phyloP scores from a whole-genome alignment of 345 rosid genomes.

The Pugionium dolabratum region DNA sequence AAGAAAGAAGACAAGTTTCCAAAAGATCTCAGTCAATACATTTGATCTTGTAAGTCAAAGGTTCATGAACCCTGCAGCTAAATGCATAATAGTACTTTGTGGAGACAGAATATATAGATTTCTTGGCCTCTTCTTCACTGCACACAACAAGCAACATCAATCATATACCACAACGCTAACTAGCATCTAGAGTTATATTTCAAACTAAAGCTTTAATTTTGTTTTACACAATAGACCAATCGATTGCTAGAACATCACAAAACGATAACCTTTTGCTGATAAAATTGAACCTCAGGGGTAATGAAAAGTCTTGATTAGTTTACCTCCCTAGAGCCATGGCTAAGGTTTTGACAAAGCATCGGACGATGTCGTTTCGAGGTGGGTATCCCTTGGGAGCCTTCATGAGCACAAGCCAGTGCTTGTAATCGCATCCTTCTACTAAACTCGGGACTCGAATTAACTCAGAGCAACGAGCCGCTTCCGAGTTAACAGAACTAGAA shows the following conservation, averaged over 20 bases:
- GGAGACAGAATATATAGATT: conserved; percentile 53
- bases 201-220: no score
- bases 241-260: background rate
- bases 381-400: conserved; percentile 51
- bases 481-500: conserved; percentile 28
- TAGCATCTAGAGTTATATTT: no score
- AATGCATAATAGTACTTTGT: conserved; percentile 52
- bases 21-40: conserved; percentile 20
- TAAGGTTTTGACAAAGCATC: conserved; percentile 43
- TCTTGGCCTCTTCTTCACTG: conserved; percentile 52
- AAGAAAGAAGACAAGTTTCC: background rate
- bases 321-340: conserved; percentile 49
- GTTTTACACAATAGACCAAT: no score
- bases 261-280: background rate
- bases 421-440: conserved; percentile 53
- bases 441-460: conserved; percentile 37
- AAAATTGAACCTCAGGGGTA: background rate
- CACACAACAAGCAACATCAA: conserved; percentile 2
- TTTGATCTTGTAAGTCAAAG: conserved; percentile 43
- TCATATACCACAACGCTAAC: conserved; percentile 3
- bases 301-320: background rate
- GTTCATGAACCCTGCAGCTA: conserved; percentile 44
- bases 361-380: conserved; percentile 44
- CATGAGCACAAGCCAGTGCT: conserved; percentile 53
- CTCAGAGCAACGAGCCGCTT: conserved; percentile 31